These are phyloP conservation scores for Thoreauomyces humboldtii DNA, from an alignment of 192 early-diverging fungal species.

Conservation along the genomic window DNA sequence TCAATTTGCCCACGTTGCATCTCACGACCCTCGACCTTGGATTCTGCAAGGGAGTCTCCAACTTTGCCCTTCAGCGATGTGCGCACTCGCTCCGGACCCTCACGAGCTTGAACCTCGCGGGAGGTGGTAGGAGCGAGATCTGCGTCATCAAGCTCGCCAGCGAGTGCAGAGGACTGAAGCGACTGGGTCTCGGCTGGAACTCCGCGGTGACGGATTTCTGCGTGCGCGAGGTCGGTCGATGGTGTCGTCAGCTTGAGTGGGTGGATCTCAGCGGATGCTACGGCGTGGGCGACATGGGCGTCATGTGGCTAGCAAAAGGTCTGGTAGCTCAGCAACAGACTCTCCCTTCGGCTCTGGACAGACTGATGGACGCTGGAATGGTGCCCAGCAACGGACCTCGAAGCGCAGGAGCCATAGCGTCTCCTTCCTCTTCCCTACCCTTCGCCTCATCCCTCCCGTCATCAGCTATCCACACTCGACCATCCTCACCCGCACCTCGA, in stretches of 20 bases:
- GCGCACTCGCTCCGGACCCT: constrained; percentile 46
- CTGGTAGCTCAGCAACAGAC: not conserved
- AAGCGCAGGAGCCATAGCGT: no score
- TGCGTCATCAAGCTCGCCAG: constrained; percentile 54
- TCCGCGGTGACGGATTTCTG: constrained; percentile 52
- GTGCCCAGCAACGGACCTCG: not conserved
- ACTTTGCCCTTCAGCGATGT: constrained; percentile 52
- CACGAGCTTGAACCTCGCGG: constrained; percentile 48
- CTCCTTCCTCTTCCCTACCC: not conserved
- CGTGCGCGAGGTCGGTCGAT: constrained; percentile 51
- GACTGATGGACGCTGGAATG: not conserved
- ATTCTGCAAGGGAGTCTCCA: constrained; percentile 59
- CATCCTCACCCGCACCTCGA: not conserved
- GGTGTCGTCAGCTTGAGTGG: constrained; percentile 45
- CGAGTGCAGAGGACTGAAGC: constrained; percentile 42
- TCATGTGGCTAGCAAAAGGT: constrained; percentile 43
- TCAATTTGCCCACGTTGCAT: constrained; percentile 23
- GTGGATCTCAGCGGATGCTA: constrained; percentile 57
- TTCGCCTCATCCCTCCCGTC: not conserved
- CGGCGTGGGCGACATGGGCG: constrained; percentile 49
- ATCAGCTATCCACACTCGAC: no score
- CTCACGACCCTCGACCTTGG: constrained; percentile 51
- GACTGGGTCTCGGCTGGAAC: constrained; percentile 59
- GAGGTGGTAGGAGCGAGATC: constrained; percentile 54
- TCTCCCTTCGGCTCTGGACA: not conserved